These are phyloP conservation scores for Suillus fuscotomentosus DNA, from an alignment of 768 basidiomycete species.

Conservation along the genomic window DNA sequence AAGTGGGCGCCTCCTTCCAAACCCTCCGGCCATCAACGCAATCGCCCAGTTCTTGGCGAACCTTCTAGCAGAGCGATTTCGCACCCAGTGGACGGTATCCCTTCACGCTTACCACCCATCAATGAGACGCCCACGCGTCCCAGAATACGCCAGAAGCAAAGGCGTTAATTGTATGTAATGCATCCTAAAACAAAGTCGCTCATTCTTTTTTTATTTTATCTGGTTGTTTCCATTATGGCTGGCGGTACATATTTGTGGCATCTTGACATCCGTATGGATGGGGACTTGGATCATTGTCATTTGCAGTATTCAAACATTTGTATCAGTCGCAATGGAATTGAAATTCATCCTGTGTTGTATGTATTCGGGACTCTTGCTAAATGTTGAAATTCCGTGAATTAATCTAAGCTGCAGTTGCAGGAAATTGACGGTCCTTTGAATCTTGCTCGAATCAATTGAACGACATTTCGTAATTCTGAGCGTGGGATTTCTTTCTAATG, in stretches of 20 bases:
- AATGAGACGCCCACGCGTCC: slow-evolving; percentile 66
- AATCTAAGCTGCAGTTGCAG: no score
- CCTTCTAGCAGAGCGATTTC: slow-evolving; percentile 23
- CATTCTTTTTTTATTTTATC: slow-evolving; percentile 3
- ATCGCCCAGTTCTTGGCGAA: slow-evolving; percentile 18
- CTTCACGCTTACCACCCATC: slow-evolving; percentile 34
- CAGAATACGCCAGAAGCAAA: slow-evolving; percentile 42
- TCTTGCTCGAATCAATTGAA: no score
- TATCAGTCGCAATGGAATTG: neutral
- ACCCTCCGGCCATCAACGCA: slow-evolving; percentile 14
- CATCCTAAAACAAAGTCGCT: neutral
- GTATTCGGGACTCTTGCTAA: neutral
- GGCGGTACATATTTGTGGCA: neutral
- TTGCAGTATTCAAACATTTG: slow-evolving; percentile 3
- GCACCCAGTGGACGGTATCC: slow-evolving; percentile 29
- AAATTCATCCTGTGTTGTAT: neutral
- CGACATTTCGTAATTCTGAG: neutral
- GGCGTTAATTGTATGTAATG: slow-evolving; percentile 25
- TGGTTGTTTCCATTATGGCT: neutral
- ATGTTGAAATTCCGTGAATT: neutral
- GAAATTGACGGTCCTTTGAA: no score
- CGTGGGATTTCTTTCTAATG: neutral
- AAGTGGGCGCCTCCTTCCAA: slow-evolving; percentile 28
- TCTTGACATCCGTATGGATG: slow-evolving; percentile 3
- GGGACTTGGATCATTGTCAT: slow-evolving; percentile 4